Percentiles rank a stretch among this genome's conserved stretches.
Conservation (phyloP, 2,329 filamentous ascomycete genomes). For the Lachnellula hyalina region DNA sequence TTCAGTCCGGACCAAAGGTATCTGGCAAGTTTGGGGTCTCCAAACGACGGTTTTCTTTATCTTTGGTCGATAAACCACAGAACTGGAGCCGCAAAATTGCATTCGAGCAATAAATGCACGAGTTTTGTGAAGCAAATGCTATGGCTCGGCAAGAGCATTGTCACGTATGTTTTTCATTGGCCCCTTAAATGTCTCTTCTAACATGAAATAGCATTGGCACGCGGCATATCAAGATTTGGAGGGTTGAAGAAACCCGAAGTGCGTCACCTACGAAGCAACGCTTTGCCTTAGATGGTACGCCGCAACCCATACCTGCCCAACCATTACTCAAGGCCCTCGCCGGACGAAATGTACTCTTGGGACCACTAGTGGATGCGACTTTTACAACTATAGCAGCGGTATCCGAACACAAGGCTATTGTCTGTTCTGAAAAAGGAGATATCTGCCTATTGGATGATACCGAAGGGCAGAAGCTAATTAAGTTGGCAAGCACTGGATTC, state of each 20-base stretch:
- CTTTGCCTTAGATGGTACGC: conserved; percentile 41
- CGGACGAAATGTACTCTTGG: conserved; percentile 84
- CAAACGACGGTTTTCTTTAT: conserved; percentile 91
- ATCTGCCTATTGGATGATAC: conserved; percentile 81
- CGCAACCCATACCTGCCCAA: conserved; percentile 31
- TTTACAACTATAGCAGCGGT: conserved; percentile 75
- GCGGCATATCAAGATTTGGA: conserved; percentile 91
- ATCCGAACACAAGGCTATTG: conserved; percentile 66
- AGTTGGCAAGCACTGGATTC: conserved; percentile 63
- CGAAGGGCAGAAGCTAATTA: conserved; percentile 64
- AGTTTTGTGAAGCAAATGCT: conserved; percentile 79
- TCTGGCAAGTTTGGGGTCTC: conserved; percentile 79
- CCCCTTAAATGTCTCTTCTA: conserved; percentile 7
- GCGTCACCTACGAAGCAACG: conserved; percentile 60
- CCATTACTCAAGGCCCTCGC: conserved; percentile 63
- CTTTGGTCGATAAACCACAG: conserved; percentile 83
- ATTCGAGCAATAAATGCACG: conserved; percentile 90
- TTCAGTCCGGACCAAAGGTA: conserved; percentile 86
- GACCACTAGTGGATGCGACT: conserved; percentile 72
- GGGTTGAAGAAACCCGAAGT: conserved; percentile 61
- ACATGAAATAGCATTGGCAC: conserved; percentile 58
- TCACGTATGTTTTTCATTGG: conserved; percentile 51
- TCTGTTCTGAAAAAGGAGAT: conserved; percentile 84
- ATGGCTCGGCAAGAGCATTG: conserved; percentile 79
- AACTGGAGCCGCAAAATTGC: conserved; percentile 71